Base-by-base conservation (phyloP, 805 yeast genomes). In the Metschnikowia drakensbergensis region DNA sequence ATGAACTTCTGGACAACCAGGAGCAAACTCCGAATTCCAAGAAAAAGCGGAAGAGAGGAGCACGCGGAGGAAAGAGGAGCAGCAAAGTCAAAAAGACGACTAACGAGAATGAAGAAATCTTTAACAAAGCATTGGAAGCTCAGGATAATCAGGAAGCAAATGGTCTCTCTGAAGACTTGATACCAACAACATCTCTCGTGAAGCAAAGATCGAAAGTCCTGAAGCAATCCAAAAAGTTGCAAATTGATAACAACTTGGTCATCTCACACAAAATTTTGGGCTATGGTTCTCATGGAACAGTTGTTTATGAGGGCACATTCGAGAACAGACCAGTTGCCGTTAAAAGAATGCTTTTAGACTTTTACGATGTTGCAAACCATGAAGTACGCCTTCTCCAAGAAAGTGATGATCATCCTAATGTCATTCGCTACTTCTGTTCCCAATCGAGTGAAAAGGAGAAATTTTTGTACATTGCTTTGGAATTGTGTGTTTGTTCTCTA, bases 381-480 rank as follows among this genome's bases (percentile, higher is more conserved):
- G 99, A 92, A 61, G 95, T 94, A 9, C 78, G 84, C 26, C 66
- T 92, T 10, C 68, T 92, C 31, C 96, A 92, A 50, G 97, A 92
- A 63, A 88, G 96, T 68, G 99, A 94, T 59, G 96, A 90, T 63
- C 98, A 92, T 66, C 94, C 97, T 2, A 94, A 94, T 62, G 98
- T 94, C 23, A 82, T 94, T 5, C 71, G 98, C 47, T 94, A 94
- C 64, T 94, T 82, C 62, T 92, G 97, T 67, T 89, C 95, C n/a
- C 95, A 92, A 62, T 83, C 87, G 30, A 84, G 87, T 37, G 67
- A 67, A 33, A 56, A 66, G 7, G 96, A 89, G 51, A 81, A 85
- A 60, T 94, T 94, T 62, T 68, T 92, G 46, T 92, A 89, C 66
- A 92, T 94, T 69, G 99, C 98, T 0, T 68, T 94, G 48, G 99